Conservation (phyloP, 2,329 filamentous ascomycete genomes). For the Penicillium fuscoglaucum region DNA sequence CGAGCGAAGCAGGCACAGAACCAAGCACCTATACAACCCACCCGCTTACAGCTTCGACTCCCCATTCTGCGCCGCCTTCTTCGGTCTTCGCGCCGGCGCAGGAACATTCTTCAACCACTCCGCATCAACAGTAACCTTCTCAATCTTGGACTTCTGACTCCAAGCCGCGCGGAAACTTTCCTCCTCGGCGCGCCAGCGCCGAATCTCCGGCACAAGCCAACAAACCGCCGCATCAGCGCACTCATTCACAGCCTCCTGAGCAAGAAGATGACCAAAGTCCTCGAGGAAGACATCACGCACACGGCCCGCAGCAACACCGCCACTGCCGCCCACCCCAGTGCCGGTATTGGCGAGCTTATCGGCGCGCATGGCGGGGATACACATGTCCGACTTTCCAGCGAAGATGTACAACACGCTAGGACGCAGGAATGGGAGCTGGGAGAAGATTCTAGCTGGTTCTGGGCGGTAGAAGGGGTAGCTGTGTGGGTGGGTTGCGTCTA, state of each 20-base stretch:
- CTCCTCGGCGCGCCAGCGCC: conserved; percentile 59
- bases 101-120: conserved; percentile 52
- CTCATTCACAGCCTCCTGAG: conserved; percentile 72
- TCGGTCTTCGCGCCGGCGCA: conserved; percentile 30
- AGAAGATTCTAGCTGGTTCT: conserved; percentile 42
- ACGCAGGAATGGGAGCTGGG: conserved; percentile 44
- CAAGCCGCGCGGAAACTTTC: conserved; percentile 56
- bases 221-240: conserved; percentile 62
- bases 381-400: conserved; percentile 46
- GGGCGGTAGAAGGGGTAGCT: conserved; percentile 48
- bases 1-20: neutral
- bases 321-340: conserved; percentile 42
- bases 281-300: conserved; percentile 67
- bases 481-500: conserved; percentile 34
- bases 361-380: conserved; percentile 38
- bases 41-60: conserved; percentile 31
- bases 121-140: conserved; percentile 59
- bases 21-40: neutral
- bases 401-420: conserved; percentile 50
- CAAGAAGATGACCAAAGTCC: conserved; percentile 73
- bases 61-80: conserved; percentile 21
- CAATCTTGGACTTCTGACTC: conserved; percentile 49
- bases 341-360: conserved; percentile 46
- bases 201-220: conserved; percentile 61
- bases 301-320: conserved; percentile 63